Base-by-base conservation (phyloP, 2,329 filamentous ascomycete species). In the Orbilia javanica region DNA sequence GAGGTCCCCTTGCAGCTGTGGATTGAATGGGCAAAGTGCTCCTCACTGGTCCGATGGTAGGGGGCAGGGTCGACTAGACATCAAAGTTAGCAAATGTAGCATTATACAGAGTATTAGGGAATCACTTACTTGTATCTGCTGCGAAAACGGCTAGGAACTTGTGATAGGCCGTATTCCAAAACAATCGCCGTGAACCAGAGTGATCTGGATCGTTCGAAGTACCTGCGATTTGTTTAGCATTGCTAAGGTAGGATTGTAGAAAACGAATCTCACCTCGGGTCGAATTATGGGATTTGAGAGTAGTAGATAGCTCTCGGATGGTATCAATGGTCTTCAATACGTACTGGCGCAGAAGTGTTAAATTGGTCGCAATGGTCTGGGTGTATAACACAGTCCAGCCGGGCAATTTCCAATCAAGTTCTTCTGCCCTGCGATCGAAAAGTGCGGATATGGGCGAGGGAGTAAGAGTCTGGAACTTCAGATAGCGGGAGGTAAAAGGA, bases 341-440 rank as follows among this genome's bases (percentile, higher is more conserved):
- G 18, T 34, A n/a, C 6, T 1, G 10, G 18, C 31, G 13, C n/a
- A 36, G 29, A 11, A n/a, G 36, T 18, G 22, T 5, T 11, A 36
- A n/a, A 36, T 6, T 36, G 18, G 15, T 11, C 10, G 22, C 10
- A 36, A 36, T 20, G 8, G 29, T 15, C 29, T 57, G 52, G 29
- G 22, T 36, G 52, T 34, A 18, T 8, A 55, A 55, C 15, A 20
- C 52, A 55, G 27, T 20, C 52, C 52, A 55, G 27, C 52, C 52
- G 3, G 27, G n/a, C 52, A 55, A 36, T 34, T 13, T 31, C 50
- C 50, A 29, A 18, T 7, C 22, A 31, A 36, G 8, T 36, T 57
- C 52, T 27, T 36, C 52, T 5, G 6, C 18, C 29, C n/a, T 7
- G 52, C 52, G 15, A 11, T 57, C 1, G 5, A n/a, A 36, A 22